Percentiles rank a stretch among this genome's conserved stretches.
These are phyloP conservation scores for Viola odorata DNA, from an alignment of 345 rosid genomes.

Conservation along the genomic window DNA sequence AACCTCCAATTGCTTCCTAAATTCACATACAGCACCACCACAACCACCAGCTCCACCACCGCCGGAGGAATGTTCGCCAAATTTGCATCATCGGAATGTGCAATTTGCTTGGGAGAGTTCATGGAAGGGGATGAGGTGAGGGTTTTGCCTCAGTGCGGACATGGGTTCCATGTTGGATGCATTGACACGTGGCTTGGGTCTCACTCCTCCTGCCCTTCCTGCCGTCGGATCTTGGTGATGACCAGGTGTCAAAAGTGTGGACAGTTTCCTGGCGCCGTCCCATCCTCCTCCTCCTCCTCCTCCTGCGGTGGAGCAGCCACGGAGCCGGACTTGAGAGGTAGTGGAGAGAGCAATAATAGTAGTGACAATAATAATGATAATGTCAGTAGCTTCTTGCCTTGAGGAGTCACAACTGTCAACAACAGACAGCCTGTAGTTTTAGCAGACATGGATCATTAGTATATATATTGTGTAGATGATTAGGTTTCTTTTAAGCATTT, in stretches of 20 bases:
- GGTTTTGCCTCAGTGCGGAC: constrained; percentile 54
- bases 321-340: constrained; percentile 16
- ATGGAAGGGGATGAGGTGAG: constrained; percentile 53
- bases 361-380: not conserved
- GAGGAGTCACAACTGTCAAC: no score
- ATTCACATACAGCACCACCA: constrained; percentile 43
- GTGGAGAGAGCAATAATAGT: constrained; percentile 1
- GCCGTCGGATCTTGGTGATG: constrained; percentile 47
- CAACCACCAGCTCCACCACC: constrained; percentile 10
- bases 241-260: constrained; percentile 35
- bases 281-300: constrained; percentile 8
- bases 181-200: constrained; percentile 59
- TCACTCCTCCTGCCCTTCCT: constrained; percentile 72
- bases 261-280: constrained; percentile 19
- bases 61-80: constrained; percentile 21
- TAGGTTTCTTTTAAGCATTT: no score
- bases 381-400: constrained; percentile 28
- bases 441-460: no score
- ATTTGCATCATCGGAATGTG: constrained; percentile 46
- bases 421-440: no score
- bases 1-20: constrained; percentile 57
- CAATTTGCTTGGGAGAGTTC: constrained; percentile 70
- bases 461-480: no score
- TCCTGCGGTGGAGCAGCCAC: not conserved
- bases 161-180: constrained; percentile 73